Conservation (phyloP, 129 eudicot genomes). For the Tanacetum coccineum region DNA sequence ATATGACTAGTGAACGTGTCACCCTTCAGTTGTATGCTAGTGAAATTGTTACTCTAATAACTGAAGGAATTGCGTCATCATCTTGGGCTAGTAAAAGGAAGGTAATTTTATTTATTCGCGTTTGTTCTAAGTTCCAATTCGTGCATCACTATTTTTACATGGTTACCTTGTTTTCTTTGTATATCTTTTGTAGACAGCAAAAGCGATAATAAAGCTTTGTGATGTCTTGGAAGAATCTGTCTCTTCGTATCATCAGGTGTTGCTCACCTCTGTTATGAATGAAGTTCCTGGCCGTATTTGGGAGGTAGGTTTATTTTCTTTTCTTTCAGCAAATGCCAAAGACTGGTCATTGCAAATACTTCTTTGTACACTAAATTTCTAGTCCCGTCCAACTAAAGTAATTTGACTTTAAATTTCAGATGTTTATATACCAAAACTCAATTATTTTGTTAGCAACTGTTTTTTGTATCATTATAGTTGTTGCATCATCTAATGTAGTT, state of each 20-base stretch:
- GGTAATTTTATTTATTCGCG: conserved; percentile 37
- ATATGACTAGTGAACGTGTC: conserved; percentile 82
- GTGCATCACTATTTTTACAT: conserved; percentile 4
- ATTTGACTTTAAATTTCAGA: neutral
- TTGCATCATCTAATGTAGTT: neutral
- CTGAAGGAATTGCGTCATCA: conserved; percentile 69
- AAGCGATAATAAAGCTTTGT: conserved; percentile 77
- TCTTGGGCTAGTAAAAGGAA: conserved; percentile 88
- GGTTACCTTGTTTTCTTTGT: neutral
- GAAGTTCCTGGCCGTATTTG: conserved; percentile 97
- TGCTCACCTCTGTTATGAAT: conserved; percentile 76
- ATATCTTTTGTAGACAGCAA: conserved; percentile 60
- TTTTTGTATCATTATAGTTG: neutral
- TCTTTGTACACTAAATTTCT: neutral
- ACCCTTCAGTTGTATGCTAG: conserved; percentile 79
- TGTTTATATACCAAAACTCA: neutral
- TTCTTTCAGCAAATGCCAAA: conserved; percentile 7
- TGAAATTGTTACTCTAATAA: conserved; percentile 73
- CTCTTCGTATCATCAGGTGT: conserved; percentile 55
- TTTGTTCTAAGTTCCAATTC: conserved; percentile 7
- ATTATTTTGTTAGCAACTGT: neutral
- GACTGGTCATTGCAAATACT: neutral
- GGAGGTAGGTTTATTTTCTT: conserved; percentile 65
- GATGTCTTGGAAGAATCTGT: conserved; percentile 76
- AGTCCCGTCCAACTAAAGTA: neutral